Evolutionary conservation across 2,329 filamentous ascomycete genomes (phyloP), one percentile per base, ranked within the genome.

Genomic region (Aspergillus puulaauensis): DNA sequence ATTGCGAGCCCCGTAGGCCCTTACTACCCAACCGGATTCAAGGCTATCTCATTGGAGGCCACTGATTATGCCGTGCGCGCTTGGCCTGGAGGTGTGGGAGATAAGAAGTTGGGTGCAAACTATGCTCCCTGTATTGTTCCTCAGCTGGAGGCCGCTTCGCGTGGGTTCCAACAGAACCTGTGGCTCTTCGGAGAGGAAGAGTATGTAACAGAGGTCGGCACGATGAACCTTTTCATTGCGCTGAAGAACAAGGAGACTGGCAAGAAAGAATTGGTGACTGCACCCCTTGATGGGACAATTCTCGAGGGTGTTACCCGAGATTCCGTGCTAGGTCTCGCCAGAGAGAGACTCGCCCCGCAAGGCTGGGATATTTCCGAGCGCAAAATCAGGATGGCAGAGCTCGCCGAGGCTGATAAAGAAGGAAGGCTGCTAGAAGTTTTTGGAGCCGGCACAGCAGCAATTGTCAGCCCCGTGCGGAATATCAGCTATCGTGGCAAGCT

Each of bases 71-170:
- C 93, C 55, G 92, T 97, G 61, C 91, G 95, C 65, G 95, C 95
- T 57, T 99, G 95, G 95, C 95, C 95, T 47, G 95, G 95, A 60
- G 95, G 95, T 73, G 93, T 97, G 33, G 95, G 95, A 68, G 92
- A 98, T 81, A 96, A 95, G 86, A 99, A 99, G 82, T 87, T 99
- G 35, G 95, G 95, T 61, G 95, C 93, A 70, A 99, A 99, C 84
- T 99, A 99, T 75, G 95, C 95, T n/a, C 95, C 95, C 6, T 98
- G 95, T 80, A 93, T 99, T 69, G 82, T 98, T n/a, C 95, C 95
- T 17, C 95, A 99, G 79, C 85, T 95, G 69, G 86, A 96, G 77
- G 95, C 95, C 43, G 91, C 92, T 46, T 90, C 87, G 75, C 86
- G 92, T 56, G 95, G 95, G 21, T 96, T 93, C 83, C 93, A 98